phyloP scores from a whole-genome alignment of 352 stramenopile species.

The Globisporangium carolinianum region DNA sequence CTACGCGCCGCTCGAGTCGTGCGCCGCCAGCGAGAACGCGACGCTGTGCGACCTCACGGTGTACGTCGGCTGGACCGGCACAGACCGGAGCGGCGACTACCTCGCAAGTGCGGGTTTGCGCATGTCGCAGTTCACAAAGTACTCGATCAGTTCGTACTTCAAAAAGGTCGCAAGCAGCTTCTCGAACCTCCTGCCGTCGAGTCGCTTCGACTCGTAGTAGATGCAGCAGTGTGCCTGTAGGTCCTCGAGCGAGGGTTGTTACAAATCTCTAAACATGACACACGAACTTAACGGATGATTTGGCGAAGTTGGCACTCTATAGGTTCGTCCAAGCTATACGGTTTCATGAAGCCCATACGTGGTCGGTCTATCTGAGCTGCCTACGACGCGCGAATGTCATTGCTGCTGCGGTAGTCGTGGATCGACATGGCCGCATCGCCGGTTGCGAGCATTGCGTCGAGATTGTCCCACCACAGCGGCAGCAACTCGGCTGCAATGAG shows the following conservation, averaged over 20 bases:
- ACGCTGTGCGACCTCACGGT: constrained; percentile 60
- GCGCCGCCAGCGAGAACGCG: constrained; percentile 26
- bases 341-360: no score
- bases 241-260: no score
- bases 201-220: constrained; percentile 29
- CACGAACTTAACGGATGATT: no score
- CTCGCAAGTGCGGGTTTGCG: constrained; percentile 65
- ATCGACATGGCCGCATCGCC: constrained; percentile 47
- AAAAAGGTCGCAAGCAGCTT: constrained; percentile 54
- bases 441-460: constrained; percentile 50
- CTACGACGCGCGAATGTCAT: no score
- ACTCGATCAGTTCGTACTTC: constrained; percentile 76
- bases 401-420: constrained; percentile 38
- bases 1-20: constrained; percentile 34
- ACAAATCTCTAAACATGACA: neutral
- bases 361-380: no score
- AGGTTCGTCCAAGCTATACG: no score
- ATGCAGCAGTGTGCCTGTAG: constrained; percentile 3
- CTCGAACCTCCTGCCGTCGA: constrained; percentile 35
- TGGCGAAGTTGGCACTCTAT: no score
- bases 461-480: constrained; percentile 64
- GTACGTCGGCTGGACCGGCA: constrained; percentile 77
- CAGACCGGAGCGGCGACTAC: constrained; percentile 73
- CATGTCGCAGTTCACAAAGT: constrained; percentile 81
- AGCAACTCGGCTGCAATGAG: constrained; percentile 67